Percentiles rank a stretch among this genome's conserved stretches.
phyloP scores from a whole-genome alignment of 2,329 filamentous ascomycete species.

The Fusarium sp. region DNA sequence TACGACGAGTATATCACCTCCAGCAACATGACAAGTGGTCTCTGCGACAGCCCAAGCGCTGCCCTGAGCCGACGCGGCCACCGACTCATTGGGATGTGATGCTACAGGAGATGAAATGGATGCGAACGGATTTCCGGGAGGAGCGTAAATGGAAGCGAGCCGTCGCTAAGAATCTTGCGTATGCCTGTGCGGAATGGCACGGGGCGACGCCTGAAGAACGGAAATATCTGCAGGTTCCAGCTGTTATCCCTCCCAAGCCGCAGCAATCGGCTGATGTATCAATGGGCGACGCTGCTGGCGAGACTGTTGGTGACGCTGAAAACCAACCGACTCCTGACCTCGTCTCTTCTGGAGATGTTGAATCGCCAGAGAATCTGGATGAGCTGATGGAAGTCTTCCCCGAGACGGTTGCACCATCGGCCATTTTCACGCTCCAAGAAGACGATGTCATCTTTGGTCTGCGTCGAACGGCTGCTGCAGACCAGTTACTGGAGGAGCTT shows the following conservation, averaged over 20 bases:
- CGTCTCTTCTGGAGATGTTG: conserved; percentile 71
- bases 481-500: conserved; percentile 82
- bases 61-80: conserved; percentile 81
- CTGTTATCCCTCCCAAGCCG: conserved; percentile 59
- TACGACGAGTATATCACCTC: conserved; percentile 88
- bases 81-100: conserved; percentile 87
- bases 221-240: conserved; percentile 75
- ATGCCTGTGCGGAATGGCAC: conserved; percentile 87
- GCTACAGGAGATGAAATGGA: conserved; percentile 95
- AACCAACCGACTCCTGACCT: conserved; percentile 75
- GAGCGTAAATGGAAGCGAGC: conserved; percentile 94
- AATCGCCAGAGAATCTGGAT: conserved; percentile 62
- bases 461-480: conserved; percentile 77
- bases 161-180: conserved; percentile 81
- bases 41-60: conserved; percentile 86
- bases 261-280: conserved; percentile 46
- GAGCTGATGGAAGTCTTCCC: conserved; percentile 55
- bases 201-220: conserved; percentile 72
- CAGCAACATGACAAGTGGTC: conserved; percentile 96
- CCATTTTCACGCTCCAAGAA: conserved; percentile 84
- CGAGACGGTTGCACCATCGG: conserved; percentile 74
- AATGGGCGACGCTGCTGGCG: conserved; percentile 50
- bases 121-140: conserved; percentile 95
- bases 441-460: conserved; percentile 86
- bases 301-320: conserved; percentile 44